Evolutionary conservation across 2,329 filamentous ascomycete genomes (phyloP).

Genomic region (Ceratocystis diversiconidia): DNA sequence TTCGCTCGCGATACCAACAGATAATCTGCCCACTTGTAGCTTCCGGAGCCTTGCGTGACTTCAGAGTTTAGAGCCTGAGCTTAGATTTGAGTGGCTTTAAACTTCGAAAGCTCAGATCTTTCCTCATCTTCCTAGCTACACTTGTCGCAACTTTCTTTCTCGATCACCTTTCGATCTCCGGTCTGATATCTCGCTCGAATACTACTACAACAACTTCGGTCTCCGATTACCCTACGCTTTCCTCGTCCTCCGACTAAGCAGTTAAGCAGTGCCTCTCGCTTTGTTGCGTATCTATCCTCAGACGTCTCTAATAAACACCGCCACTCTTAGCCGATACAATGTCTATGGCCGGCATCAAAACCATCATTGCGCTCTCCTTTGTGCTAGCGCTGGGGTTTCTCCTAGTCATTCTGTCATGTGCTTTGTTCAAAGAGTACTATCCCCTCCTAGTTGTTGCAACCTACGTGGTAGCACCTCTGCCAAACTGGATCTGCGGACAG

Average conservation of each 20-base stretch:
- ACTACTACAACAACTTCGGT: neutral
- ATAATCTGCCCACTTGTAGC: no score
- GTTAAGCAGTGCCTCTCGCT: neutral
- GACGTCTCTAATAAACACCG: neutral
- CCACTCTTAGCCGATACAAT: conserved; percentile 21
- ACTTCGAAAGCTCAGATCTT: neutral
- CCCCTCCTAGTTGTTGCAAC: conserved; percentile 91
- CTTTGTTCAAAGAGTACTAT: conserved; percentile 87
- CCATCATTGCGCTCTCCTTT: conserved; percentile 97
- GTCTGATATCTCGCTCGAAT: neutral
- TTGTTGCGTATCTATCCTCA: neutral
- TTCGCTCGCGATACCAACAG: no score
- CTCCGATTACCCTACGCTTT: neutral
- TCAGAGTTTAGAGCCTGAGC: neutral
- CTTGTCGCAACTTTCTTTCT: neutral
- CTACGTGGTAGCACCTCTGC: conserved; percentile 82
- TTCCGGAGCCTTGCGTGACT: neutral
- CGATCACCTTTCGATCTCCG: neutral
- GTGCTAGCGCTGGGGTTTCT: conserved; percentile 98
- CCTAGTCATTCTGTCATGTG: conserved; percentile 94
- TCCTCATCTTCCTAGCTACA: neutral
- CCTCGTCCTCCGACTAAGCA: neutral
- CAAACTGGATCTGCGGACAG: conserved; percentile 89
- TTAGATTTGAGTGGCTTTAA: neutral
- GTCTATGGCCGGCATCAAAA: conserved; percentile 84